phyloP scores from a whole-genome alignment of 108 stramenopile genomes.

The Fistulifera pelliculosa region DNA sequence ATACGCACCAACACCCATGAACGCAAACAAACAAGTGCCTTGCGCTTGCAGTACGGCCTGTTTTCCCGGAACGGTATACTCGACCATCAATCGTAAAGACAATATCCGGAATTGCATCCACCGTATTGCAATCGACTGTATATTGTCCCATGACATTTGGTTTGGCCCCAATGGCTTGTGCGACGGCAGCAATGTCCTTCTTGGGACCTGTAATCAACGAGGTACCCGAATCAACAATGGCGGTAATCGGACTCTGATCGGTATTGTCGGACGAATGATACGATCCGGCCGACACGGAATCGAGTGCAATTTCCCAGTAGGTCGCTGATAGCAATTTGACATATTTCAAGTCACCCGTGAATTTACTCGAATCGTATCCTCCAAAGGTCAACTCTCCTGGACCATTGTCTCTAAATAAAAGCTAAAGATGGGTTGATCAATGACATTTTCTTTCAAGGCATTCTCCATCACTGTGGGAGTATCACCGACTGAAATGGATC shows the following conservation, averaged over 20 bases:
- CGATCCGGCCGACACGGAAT: constrained; percentile 45
- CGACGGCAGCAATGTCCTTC: constrained; percentile 59
- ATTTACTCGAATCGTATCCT: constrained; percentile 76
- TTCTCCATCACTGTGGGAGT: constrained; percentile 90
- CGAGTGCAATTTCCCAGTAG: constrained; percentile 88
- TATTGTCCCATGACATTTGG: constrained; percentile 86
- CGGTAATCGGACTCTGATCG: constrained; percentile 26
- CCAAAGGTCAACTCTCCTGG: constrained; percentile 96
- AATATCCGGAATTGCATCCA: constrained; percentile 65
- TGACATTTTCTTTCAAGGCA: constrained; percentile 72
- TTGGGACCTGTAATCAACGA: constrained; percentile 87
- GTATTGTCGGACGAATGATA: constrained; percentile 22
- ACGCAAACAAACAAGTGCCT: constrained; percentile 85
- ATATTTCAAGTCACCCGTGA: constrained; percentile 67
- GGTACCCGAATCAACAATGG: constrained; percentile 95
- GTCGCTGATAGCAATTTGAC: constrained; percentile 72
- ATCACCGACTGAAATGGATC: constrained; percentile 77
- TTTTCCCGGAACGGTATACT: constrained; percentile 71
- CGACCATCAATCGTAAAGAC: constrained; percentile 77
- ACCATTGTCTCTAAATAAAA: constrained; percentile 89
- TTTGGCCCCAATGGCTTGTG: constrained; percentile 76
- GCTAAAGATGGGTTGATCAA: constrained; percentile 81
- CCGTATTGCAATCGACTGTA: constrained; percentile 79
- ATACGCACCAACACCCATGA: constrained; percentile 97
- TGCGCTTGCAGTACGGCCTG: constrained; percentile 81